These are phyloP conservation scores for Spathaspora sp. DNA, from an alignment of 1,139 yeast species.

Conservation along the genomic window DNA sequence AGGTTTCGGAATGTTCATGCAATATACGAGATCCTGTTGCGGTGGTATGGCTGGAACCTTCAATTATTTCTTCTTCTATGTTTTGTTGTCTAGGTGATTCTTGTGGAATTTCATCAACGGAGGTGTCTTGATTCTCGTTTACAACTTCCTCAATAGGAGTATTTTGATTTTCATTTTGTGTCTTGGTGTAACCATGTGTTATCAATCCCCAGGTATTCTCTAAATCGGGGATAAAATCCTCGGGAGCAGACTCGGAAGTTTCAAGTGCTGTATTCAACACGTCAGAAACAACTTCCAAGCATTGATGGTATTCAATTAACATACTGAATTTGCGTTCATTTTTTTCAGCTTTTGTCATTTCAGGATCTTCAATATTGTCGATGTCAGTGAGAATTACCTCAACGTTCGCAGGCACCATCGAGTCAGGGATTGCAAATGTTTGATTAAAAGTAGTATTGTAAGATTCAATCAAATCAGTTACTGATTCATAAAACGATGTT, in stretches of 20 bases:
- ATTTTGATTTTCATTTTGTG: not conserved
- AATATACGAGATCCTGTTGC: constrained; percentile 2
- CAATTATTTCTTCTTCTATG: not conserved
- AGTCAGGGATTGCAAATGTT: constrained; percentile 5
- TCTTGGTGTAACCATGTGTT: constrained; percentile 15
- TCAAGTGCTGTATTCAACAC: constrained; percentile 13
- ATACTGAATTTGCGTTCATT: constrained; percentile 13
- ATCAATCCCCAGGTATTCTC: constrained; percentile 10
- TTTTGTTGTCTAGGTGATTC: not conserved
- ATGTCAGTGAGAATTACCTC: not conserved
- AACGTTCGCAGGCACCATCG: constrained; percentile 1
- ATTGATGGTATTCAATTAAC: constrained; percentile 14
- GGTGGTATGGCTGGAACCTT: not conserved
- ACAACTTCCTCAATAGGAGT: not conserved
- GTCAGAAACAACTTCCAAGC: constrained; percentile 11
- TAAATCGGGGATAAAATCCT: constrained; percentile 5
- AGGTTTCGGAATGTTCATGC: not conserved
- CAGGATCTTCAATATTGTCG: constrained; percentile 4
- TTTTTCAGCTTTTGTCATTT: constrained; percentile 2
- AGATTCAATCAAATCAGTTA: constrained; percentile 5
- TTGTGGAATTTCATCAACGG: not conserved
- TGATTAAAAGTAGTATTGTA: constrained; percentile 9
- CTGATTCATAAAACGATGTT: constrained; percentile 1
- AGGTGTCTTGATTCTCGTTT: not conserved
- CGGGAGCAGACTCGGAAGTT: constrained; percentile 7